phyloP scores from a whole-genome alignment of 2,329 filamentous ascomycete genomes.

The Beauveria asiatica region DNA sequence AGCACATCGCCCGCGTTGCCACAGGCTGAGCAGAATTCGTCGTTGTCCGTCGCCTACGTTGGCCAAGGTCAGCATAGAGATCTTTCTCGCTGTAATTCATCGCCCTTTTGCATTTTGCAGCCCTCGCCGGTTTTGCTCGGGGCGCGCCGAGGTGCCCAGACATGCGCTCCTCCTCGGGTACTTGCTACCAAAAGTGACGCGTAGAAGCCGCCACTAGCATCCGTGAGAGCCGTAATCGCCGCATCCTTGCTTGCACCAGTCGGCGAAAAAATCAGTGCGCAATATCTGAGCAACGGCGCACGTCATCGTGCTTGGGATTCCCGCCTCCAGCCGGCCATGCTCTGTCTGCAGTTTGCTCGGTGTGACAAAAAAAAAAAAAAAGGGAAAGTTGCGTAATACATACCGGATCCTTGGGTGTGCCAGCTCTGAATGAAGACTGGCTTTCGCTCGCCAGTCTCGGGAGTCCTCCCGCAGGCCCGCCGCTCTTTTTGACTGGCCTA shows the following conservation, averaged over 20 bases:
- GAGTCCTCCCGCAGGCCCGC: constrained; percentile 59
- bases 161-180: neutral
- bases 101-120: neutral
- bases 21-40: constrained; percentile 85
- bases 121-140: neutral
- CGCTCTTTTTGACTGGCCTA: constrained; percentile 67
- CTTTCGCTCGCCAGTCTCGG: constrained; percentile 57
- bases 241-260: neutral
- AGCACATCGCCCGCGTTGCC: constrained; percentile 75
- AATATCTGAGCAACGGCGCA: neutral
- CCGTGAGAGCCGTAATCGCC: neutral
- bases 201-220: constrained; percentile 2
- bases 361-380: neutral
- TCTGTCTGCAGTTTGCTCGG: neutral
- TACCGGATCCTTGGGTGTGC: constrained; percentile 46
- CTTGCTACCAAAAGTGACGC: neutral
- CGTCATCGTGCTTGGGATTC: neutral
- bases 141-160: neutral
- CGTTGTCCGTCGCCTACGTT: constrained; percentile 54
- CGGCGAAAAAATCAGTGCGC: constrained; percentile 2
- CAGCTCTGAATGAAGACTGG: constrained; percentile 52
- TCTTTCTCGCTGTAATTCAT: constrained; percentile 8
- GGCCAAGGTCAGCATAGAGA: constrained; percentile 24
- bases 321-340: neutral
- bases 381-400: constrained; percentile 19